Percentiles rank a stretch among this genome's conserved stretches.
These are phyloP conservation scores for Chara braunii DNA, from an alignment of 139 green algal genomes.

Conservation along the genomic window DNA sequence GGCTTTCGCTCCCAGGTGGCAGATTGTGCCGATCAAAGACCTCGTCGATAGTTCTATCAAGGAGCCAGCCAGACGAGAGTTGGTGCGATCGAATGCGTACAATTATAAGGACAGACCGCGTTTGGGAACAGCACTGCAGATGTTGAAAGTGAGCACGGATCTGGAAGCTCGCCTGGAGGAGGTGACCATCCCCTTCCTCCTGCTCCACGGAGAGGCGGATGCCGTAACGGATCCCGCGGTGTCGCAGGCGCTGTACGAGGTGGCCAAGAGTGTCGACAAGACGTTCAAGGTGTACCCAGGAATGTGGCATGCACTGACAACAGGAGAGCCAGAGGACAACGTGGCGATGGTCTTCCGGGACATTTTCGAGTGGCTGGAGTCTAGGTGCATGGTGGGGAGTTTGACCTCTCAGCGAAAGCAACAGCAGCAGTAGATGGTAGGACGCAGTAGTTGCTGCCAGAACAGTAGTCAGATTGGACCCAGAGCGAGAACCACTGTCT, in stretches of 20 bases:
- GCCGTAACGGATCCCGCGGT: slow-evolving; percentile 32
- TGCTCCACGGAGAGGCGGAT: slow-evolving; percentile 28
- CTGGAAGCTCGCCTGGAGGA: slow-evolving; percentile 13
- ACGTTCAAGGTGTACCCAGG: slow-evolving; percentile 38
- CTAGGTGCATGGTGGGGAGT: slow-evolving; percentile 5
- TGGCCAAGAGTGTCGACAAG: slow-evolving; percentile 23
- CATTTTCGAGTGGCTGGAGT: slow-evolving; percentile 17
- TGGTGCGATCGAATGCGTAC: slow-evolving; percentile 23
- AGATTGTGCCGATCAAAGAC: slow-evolving; percentile 16
- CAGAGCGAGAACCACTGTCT: too few relatives aligned
- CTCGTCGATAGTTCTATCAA: slow-evolving; percentile 17
- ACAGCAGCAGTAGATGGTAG: too few relatives aligned
- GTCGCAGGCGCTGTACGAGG: slow-evolving; percentile 23
- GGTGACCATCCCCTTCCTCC: slow-evolving; percentile 34
- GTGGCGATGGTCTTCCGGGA: slow-evolving; percentile 6
- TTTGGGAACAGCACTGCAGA: slow-evolving; percentile 9
- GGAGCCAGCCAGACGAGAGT: slow-evolving; percentile 20
- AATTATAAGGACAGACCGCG: slow-evolving; percentile 20
- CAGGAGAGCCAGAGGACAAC: slow-evolving; percentile 28
- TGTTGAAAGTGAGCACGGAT: slow-evolving; percentile 18
- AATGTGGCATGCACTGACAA: slow-evolving; percentile 27
- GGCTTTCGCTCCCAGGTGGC: slow-evolving; percentile 4
- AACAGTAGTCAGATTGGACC: too few relatives aligned
- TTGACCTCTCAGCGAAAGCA: too few relatives aligned
- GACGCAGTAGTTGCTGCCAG: too few relatives aligned